These are phyloP conservation scores for Sporothrix sp. DNA, from an alignment of 2,329 filamentous ascomycete species.

Conservation along the genomic window DNA sequence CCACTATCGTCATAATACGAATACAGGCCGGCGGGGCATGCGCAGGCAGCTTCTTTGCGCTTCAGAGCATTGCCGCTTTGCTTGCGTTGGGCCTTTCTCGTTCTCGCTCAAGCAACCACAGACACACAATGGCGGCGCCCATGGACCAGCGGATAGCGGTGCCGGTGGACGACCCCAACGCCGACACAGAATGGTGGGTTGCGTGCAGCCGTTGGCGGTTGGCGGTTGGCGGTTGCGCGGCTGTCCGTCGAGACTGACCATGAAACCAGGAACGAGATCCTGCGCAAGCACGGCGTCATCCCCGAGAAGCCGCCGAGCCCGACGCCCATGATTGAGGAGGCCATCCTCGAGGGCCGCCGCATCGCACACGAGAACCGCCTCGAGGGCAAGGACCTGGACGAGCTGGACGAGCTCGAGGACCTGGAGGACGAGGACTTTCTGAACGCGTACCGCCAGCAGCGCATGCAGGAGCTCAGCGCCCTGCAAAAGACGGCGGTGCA, in stretches of 20 bases:
- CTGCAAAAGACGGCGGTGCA: slow-evolving; percentile 70
- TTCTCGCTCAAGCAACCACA: neutral
- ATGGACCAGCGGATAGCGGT: slow-evolving; percentile 60
- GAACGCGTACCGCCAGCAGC: slow-evolving; percentile 77
- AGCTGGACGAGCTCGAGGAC: slow-evolving; percentile 88
- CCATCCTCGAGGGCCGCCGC: slow-evolving; percentile 69
- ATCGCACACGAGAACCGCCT: slow-evolving; percentile 86
- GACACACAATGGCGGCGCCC: slow-evolving; percentile 47
- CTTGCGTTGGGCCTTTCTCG: too few species aligned
- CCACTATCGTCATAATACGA: too few species aligned
- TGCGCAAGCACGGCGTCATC: slow-evolving; percentile 91
- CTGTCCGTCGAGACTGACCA: too few species aligned
- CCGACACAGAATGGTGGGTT: slow-evolving; percentile 87
- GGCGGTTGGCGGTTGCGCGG: too few species aligned
- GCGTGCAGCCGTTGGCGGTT: too few species aligned
- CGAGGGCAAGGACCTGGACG: slow-evolving; percentile 89
- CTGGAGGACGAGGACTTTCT: slow-evolving; percentile 91
- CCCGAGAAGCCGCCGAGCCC: slow-evolving; percentile 96
- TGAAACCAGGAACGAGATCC: slow-evolving; percentile 81
- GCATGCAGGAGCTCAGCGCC: slow-evolving; percentile 69
- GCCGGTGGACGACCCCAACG: slow-evolving; percentile 88
- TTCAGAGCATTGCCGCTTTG: too few species aligned
- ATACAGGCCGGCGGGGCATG: too few species aligned
- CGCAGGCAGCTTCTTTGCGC: neutral
- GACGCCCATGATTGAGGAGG: slow-evolving; percentile 92